Evolutionary conservation across 2,329 filamentous ascomycete genomes (phyloP).

Genomic region (Penicillium carneum): DNA sequence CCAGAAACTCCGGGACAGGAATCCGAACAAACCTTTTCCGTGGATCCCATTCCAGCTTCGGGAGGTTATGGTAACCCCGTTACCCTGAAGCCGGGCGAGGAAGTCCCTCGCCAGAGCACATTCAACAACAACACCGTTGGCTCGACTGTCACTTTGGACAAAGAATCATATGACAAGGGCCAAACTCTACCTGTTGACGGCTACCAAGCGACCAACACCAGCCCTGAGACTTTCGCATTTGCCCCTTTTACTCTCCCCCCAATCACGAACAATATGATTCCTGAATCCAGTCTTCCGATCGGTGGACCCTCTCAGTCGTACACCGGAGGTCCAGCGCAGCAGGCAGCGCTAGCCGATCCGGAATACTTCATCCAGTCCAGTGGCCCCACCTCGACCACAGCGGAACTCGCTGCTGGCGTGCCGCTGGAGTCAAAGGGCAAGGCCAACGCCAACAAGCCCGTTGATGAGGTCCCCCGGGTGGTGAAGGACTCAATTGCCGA

Average conservation of each 20-base stretch:
- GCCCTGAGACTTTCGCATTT: slow-evolving; percentile 47
- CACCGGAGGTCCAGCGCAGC: slow-evolving; percentile 31
- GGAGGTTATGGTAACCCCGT: slow-evolving; percentile 76
- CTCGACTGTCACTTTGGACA: slow-evolving; percentile 70
- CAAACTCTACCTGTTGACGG: slow-evolving; percentile 58
- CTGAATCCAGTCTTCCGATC: slow-evolving; percentile 82
- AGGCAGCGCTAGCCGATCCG: slow-evolving; percentile 55
- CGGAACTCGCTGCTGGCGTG: slow-evolving; percentile 54
- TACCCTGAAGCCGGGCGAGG: slow-evolving; percentile 78
- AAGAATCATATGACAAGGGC: slow-evolving; percentile 84
- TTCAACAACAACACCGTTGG: slow-evolving; percentile 75
- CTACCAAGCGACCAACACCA: slow-evolving; percentile 48
- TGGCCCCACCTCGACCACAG: slow-evolving; percentile 57
- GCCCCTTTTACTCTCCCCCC: slow-evolving; percentile 61
- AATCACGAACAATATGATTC: slow-evolving; percentile 71
- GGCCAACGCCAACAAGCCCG: slow-evolving; percentile 16
- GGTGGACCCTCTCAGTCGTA: slow-evolving; percentile 47
- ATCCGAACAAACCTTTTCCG: slow-evolving; percentile 51
- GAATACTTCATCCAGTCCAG: slow-evolving; percentile 62
- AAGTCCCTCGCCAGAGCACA: slow-evolving; percentile 72
- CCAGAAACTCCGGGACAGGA: slow-evolving; percentile 72
- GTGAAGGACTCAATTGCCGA: no score
- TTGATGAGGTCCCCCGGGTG: no score
- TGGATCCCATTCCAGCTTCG: slow-evolving; percentile 67
- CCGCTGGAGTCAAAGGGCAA: slow-evolving; percentile 51